Evolutionary conservation across 371 early-diverging fungal species (phyloP).

Genomic region (Hamiltosporidium magnivora): DNA sequence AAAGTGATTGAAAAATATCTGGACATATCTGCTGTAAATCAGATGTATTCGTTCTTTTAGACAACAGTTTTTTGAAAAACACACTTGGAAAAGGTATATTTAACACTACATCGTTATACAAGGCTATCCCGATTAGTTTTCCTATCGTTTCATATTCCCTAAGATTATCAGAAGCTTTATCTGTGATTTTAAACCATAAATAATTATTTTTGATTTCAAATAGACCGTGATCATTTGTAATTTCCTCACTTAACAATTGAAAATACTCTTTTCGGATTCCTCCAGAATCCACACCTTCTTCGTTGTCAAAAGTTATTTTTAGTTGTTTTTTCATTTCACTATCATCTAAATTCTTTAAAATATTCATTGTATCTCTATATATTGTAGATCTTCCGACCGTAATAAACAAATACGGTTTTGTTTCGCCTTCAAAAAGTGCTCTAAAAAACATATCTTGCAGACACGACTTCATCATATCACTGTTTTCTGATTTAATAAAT

Average conservation of each 20-base stretch:
- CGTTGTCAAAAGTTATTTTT: conserved; percentile 58
- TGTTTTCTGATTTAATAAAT: conserved; percentile 49
- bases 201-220: conserved; percentile 59
- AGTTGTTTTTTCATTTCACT: conserved; percentile 50
- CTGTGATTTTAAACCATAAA: conserved; percentile 57
- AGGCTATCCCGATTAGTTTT: conserved; percentile 63
- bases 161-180: not conserved
- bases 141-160: conserved; percentile 60
- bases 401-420: conserved; percentile 51
- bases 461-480: conserved; percentile 46
- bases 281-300: conserved; percentile 68
- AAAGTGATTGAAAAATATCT: conserved; percentile 52
- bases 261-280: conserved; percentile 64
- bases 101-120: conserved; percentile 64
- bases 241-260: conserved; percentile 59
- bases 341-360: conserved; percentile 28
- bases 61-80: conserved; percentile 68
- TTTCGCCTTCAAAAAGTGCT: conserved; percentile 54
- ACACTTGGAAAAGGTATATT: conserved; percentile 58
- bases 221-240: conserved; percentile 43
- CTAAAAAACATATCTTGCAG: conserved; percentile 56
- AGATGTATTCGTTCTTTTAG: conserved; percentile 59
- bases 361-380: conserved; percentile 42
- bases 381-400: conserved; percentile 40
- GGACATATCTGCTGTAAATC: conserved; percentile 61